Evolutionary conservation across 2,329 filamentous ascomycete species (phyloP).

Genomic region (Talaromyces sp.): DNA sequence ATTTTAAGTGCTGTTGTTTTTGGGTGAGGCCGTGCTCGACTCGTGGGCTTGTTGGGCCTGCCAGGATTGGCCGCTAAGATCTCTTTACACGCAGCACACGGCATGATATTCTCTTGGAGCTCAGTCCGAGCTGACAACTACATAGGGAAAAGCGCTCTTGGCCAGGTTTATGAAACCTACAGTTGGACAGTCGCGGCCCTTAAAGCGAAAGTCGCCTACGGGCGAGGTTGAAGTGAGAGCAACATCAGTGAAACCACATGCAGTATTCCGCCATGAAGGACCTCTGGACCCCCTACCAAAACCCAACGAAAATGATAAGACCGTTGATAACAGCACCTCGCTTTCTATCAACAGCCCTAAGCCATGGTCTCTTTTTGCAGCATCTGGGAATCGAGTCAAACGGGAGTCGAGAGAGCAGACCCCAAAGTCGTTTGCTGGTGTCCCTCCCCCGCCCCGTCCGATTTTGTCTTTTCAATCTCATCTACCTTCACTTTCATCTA

Average conservation of each 20-base stretch:
- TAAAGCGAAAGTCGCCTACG: slow-evolving; percentile 13
- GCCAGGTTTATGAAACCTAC: background rate
- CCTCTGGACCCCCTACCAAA: background rate
- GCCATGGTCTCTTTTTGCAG: background rate
- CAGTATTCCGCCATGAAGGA: background rate
- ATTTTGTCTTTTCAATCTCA: background rate
- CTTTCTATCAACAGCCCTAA: background rate
- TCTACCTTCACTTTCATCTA: background rate
- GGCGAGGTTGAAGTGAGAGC: background rate
- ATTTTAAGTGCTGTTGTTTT: slow-evolving; percentile 15
- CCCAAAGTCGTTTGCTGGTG: background rate
- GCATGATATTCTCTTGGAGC: background rate
- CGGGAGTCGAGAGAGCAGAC: background rate
- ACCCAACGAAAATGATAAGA: background rate
- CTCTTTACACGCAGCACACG: background rate
- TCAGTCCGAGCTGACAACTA: background rate
- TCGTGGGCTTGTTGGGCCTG: background rate
- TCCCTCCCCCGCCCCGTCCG: background rate
- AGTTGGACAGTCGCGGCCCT: background rate
- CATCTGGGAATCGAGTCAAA: background rate
- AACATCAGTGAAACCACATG: background rate
- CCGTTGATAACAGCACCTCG: background rate
- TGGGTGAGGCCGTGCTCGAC: background rate
- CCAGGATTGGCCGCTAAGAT: background rate
- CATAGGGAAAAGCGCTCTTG: background rate